A percentile compares a stretch with the other conserved stretches of the same genome.
Conservation (phyloP, 2,329 filamentous ascomycete species). For the Fusarium brevicatenulatum region DNA sequence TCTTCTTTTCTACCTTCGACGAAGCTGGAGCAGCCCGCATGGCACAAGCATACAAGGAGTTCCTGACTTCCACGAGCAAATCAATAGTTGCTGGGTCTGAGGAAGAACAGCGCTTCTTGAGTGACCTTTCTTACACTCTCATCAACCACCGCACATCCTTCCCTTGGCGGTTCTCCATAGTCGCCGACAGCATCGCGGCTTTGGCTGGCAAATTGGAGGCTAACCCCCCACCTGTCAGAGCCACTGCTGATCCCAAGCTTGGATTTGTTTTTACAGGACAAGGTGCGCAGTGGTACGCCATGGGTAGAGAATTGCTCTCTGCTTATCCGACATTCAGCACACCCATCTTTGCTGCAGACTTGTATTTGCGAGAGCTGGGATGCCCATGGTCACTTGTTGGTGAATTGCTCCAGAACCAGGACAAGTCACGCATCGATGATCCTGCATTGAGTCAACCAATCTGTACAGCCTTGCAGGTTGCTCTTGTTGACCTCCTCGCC, state of each 20-base stretch:
- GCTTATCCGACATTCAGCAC: background rate
- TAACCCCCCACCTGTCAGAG: background rate
- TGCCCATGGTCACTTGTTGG: slow-evolving; percentile 3
- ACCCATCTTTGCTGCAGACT: background rate
- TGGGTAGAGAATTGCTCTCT: slow-evolving; percentile 17
- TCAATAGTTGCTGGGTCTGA: background rate
- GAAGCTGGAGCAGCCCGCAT: slow-evolving; percentile 1
- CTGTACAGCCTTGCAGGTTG: slow-evolving; percentile 65
- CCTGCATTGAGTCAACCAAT: slow-evolving; percentile 60
- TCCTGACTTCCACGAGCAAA: background rate
- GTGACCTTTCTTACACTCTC: slow-evolving; percentile 6
- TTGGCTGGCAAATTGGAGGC: background rate
- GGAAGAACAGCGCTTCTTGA: background rate
- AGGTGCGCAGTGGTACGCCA: slow-evolving; percentile 21
- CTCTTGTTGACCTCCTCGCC: slow-evolving; percentile 51
- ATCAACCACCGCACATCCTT: slow-evolving; percentile 3
- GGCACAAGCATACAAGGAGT: background rate
- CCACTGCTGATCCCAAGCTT: background rate
- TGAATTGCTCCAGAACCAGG: background rate
- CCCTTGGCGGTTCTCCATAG: background rate
- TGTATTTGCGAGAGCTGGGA: background rate
- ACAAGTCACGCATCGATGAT: slow-evolving; percentile 32
- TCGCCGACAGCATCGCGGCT: background rate
- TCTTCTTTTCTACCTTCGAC: slow-evolving; percentile 4
- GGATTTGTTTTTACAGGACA: slow-evolving; percentile 31